Evolutionary conservation across 179 eudicot genomes (phyloP), one percentile per base, ranked within the genome.

Genomic region (Pouteria campechiana): DNA sequence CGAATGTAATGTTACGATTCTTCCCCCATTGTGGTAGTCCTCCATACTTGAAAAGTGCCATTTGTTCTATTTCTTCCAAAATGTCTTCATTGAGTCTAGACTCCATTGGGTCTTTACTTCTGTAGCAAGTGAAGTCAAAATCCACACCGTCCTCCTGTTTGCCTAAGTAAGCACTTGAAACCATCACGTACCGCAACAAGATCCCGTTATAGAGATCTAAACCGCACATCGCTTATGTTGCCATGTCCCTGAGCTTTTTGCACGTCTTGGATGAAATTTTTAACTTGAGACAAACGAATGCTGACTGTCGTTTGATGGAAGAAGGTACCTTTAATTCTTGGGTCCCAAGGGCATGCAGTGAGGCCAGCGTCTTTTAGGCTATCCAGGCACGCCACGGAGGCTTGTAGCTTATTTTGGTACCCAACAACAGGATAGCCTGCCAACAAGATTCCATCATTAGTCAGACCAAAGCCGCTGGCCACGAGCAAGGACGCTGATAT

Each of bases 21-120:
- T 57, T 57, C 0, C 69, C 69, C 63, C 69, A 63, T 2, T 57
- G 69, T 14, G 63, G 63, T 40, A 46, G n/a, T 1, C 54, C 69
- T 18, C 41, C 41, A 21, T 63, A 57, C 58, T 63, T 63, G 18
- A 51, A 45, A 3, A 63, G 4, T 0, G 58, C 58, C 8, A 63
- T 25, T 20, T 63, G 69, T 38, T 63, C 69, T 3, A 63, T 63
- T 22, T 63, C 69, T 0, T 50, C 50, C 0, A 56, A 11, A 8
- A 63, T 17, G 17, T 57, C 54, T 3, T 13, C 54, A 10, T 19
- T 32, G 25, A 56, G 52, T 9, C 58, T 22, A 16, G 45, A 41
- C 5, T 21, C 40, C 5, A 32, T 41, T 5, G 44, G 24, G 6
- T 45, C 43, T 15, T 25, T 30, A 11, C 48, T 8, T 23, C 50